A percentile compares a stretch with the other conserved stretches of the same genome.
phyloP scores from a whole-genome alignment of 371 early-diverging fungal species.

The Fennellomyces sp. region DNA sequence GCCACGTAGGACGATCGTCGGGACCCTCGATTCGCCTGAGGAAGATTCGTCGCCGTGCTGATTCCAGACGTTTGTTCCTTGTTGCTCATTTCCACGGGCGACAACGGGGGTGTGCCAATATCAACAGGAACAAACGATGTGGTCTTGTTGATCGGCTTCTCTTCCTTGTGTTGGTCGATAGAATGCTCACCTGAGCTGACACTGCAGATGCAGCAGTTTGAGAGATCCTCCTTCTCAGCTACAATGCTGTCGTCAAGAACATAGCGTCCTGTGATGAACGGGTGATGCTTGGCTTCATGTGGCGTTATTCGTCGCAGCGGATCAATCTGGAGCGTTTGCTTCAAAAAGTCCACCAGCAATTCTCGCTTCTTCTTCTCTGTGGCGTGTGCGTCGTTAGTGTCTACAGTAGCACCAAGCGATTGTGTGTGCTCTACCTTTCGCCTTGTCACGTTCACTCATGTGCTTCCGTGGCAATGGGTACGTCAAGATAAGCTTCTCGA shows the following conservation, averaged over 20 bases:
- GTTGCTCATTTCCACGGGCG: not conserved
- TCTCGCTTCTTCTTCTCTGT: constrained; percentile 63
- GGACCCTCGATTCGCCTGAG: constrained; percentile 3
- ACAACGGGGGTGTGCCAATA: not conserved
- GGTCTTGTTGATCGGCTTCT: not conserved
- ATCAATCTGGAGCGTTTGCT: constrained; percentile 81
- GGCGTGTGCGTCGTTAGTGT: constrained; percentile 12
- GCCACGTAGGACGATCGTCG: not conserved
- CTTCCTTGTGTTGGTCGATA: not conserved
- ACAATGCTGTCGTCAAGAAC: too few species aligned
- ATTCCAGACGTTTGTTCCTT: not conserved
- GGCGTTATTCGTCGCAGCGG: constrained; percentile 91
- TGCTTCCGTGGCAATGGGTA: constrained; percentile 80
- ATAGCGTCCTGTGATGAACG: constrained; percentile 84
- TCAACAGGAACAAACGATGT: not conserved
- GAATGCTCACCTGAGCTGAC: not conserved
- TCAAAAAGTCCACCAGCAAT: constrained; percentile 84
- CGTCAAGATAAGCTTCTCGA: constrained; percentile 80
- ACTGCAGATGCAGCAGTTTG: constrained; percentile 11
- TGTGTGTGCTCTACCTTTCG: not conserved
- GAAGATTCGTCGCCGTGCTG: constrained; percentile 7
- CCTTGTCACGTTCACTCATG: constrained; percentile 51
- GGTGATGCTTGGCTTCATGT: constrained; percentile 87
- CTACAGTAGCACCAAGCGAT: not conserved
- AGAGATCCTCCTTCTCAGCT: not conserved